Evolutionary conservation across 225 moss, liverwort and hornwort genomes (phyloP).

Genomic region (Thuidium tamariscinum): DNA sequence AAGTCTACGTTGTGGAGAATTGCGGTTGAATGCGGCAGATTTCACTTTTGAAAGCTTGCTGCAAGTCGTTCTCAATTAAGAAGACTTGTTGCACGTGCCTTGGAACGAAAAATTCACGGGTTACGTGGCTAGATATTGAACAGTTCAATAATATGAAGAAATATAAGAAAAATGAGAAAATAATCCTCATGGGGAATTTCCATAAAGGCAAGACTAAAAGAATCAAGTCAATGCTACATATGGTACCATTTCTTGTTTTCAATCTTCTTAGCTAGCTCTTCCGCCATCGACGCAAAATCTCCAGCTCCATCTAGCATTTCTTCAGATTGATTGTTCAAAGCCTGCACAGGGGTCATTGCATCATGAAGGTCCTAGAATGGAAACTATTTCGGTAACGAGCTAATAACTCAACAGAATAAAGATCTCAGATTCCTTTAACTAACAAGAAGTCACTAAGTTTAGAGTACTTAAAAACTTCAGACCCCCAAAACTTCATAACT

Average conservation of each 20-base stretch:
- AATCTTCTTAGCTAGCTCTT: conserved; percentile 72
- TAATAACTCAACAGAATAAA: neutral
- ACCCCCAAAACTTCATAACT: neutral
- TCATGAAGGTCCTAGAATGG: neutral
- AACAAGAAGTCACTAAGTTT: neutral
- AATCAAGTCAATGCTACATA: conserved; percentile 7
- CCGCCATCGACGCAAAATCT: conserved; percentile 79
- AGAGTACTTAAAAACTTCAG: neutral
- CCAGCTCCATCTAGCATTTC: conserved; percentile 65
- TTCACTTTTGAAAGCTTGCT: neutral
- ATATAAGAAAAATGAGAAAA: neutral
- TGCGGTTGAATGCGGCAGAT: neutral
- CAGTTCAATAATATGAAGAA: neutral
- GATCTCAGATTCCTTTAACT: neutral
- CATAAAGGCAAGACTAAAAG: neutral
- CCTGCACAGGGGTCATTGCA: conserved; percentile 24
- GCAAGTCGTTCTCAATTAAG: neutral
- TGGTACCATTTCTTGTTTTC: conserved; percentile 84
- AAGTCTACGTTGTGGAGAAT: neutral
- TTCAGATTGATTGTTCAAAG: conserved; percentile 56
- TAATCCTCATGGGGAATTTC: neutral
- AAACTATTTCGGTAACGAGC: neutral
- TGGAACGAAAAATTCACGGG: neutral
- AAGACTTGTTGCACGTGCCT: neutral
- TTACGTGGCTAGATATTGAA: neutral